Evolutionary conservation across 2,329 filamentous ascomycete species (phyloP).

Genomic region (Leptosphaerulina australis): DNA sequence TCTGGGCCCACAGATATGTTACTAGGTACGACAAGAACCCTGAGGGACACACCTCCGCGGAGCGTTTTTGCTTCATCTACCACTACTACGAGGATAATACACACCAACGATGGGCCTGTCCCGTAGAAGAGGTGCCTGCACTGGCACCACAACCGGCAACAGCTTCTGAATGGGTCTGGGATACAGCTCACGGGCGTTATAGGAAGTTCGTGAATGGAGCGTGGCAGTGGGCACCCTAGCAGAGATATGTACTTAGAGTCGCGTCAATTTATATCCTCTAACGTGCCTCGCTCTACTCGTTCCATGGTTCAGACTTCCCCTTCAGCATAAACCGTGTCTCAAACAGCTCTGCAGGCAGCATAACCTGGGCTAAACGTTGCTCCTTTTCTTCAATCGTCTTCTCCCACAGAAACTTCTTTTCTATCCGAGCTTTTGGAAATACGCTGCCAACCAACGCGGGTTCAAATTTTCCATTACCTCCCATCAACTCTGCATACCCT

Average conservation of each 20-base stretch:
- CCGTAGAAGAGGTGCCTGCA: neutral
- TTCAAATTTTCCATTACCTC: neutral
- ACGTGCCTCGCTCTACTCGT: neutral
- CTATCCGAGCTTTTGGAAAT: neutral
- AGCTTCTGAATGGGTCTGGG: no score
- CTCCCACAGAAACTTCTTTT: neutral
- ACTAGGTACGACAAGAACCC: neutral
- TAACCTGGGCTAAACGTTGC: neutral
- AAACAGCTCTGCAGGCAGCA: neutral
- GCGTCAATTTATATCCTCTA: no score
- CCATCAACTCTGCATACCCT: neutral
- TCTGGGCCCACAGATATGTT: neutral
- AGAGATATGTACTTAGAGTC: no score
- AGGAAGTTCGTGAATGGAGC: no score
- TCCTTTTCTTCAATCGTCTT: neutral
- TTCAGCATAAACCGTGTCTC: neutral
- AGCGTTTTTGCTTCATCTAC: neutral
- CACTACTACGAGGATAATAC: neutral
- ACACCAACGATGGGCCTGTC: neutral
- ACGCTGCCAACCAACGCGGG: neutral
- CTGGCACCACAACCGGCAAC: no score
- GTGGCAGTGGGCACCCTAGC: no score
- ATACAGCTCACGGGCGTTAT: no score
- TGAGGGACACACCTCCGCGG: neutral
- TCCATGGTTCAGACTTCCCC: neutral